phyloP scores from a whole-genome alignment of 202 grass and related monocot genomes.

The Elaeis oleifera region DNA sequence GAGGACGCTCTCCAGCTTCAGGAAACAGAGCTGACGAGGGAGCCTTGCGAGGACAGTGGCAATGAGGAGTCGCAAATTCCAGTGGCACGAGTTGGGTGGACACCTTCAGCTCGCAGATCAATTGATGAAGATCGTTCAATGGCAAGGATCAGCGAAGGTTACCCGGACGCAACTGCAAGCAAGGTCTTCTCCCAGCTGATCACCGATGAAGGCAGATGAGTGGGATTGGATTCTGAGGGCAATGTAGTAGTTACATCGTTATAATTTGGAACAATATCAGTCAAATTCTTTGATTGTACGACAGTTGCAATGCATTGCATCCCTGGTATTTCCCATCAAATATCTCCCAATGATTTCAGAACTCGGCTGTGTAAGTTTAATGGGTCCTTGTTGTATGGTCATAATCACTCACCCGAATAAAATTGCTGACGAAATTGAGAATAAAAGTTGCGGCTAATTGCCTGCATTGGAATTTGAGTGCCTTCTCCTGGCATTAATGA shows the following conservation, averaged over 20 bases:
- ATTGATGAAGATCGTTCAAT: not conserved
- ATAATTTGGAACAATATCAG: not conserved
- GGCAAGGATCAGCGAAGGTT: not conserved
- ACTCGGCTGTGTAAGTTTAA: too few relatives aligned
- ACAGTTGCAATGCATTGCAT: too few relatives aligned
- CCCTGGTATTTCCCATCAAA: too few relatives aligned
- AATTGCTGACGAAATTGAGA: too few relatives aligned
- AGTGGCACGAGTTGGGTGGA: not conserved
- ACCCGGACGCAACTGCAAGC: not conserved
- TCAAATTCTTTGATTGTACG: not conserved
- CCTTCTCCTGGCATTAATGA: too few relatives aligned
- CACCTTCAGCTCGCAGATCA: not conserved
- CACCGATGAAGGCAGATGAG: conserved; percentile 22
- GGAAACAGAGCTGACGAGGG: conserved; percentile 5
- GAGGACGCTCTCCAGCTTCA: conserved; percentile 29
- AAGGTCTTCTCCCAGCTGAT: conserved; percentile 34
- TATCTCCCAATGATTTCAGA: too few relatives aligned
- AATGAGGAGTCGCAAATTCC: conserved; percentile 5
- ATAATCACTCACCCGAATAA: too few relatives aligned
- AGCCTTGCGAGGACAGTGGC: conserved; percentile 29
- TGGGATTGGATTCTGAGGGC: too few relatives aligned
- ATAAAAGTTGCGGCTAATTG: too few relatives aligned
- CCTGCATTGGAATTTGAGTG: too few relatives aligned
- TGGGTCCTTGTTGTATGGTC: too few relatives aligned
- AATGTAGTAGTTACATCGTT: not conserved